Base-by-base conservation (phyloP, 2,329 filamentous ascomycete genomes). In the Colletotrichum kahawae region DNA sequence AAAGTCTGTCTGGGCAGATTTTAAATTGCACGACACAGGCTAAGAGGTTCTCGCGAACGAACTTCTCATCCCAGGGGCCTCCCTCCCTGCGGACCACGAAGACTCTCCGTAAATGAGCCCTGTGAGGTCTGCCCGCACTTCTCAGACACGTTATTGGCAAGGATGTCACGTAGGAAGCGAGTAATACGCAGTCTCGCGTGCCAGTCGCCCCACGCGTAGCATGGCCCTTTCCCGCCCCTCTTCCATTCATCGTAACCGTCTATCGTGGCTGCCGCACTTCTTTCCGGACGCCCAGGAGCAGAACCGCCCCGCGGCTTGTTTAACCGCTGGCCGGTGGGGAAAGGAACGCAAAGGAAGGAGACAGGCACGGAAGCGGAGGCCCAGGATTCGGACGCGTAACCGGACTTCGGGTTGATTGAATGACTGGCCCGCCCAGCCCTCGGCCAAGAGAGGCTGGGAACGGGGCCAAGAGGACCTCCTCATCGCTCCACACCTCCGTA, bases 341-440 rank as follows among this genome's bases (percentile, higher is more conserved):
- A 24, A 21, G 24, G 16, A 59, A 27, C 21, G 38, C 64, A 51
- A 27, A 21, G 31, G 13, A 24, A 29, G 31, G 18, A 36, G 13
- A 56, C 31, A 34, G n/a, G 64, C 14, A 38, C 21, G 64, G 29
- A 27, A 63, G 14, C n/a, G 24, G 33, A 51, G 27, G 64, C 64
- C 48, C 48, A 67, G 48, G 43, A 67, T 67, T 67, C 48, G 66
- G 66, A 68, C 66, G 66, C 66, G 66, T 68, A 68, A 68, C 66
- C 63, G 66, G 66, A 68, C 66, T 31, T 60, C 54, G 51, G 54
- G 34, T 31, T 68, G 66, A 59, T 60, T 68, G 59, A 51, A 51
- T 24, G 43, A 51, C 31, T 38, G 13, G 16, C n/a, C 27, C 64
- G 29, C 64, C 64, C 64, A 67, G 38, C 62, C 66, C 65, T 60